Base-by-base conservation (phyloP, 2,329 filamentous ascomycete species). In the Calonectria honghensis region DNA sequence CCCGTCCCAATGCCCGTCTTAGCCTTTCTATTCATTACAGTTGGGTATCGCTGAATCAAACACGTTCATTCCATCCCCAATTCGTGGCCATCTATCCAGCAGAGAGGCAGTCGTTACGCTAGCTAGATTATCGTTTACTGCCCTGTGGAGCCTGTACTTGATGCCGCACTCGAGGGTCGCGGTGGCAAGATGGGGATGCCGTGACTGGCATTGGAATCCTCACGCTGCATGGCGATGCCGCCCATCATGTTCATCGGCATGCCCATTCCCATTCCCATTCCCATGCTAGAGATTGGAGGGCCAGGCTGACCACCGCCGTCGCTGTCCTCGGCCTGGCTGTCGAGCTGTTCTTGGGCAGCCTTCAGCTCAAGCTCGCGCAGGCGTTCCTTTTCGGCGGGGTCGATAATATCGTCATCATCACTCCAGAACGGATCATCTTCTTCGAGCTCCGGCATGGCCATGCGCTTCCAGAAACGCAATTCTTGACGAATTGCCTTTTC, bases 321-420 rank as follows among this genome's bases (percentile, higher is more conserved):
- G 73, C 85, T 79, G 70, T 87, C 81, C 50, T 83, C 81, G 4
- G 79, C 82, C 64, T 81, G 82, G 39, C 81, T 82, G 32, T 84
- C 82, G 45, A 85, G 77, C 76, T 86, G 84, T 77, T 85, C 81
- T 76, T 88, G 80, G 18, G 84, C 85, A 4, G 86, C 85, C 81
- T 87, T 87, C 31, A 85, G 81, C 81, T 90, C 88, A 61, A 90
- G 79, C 77, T 91, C 89, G 59, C 83, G 85, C 67, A 91, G 80
- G 48, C 91, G 85, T 78, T 88, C 85, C 86, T 93, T 93, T 84
- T 93, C 91, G 18, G 89, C 87, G 0, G 87, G 85, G 73, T 93
- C 92, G 32, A 93, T 87, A 29, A 93, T 83, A 78, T 93, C 92
- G 78, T 93, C 92, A 77, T 93, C 92, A 72, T 91, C 91, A 80